Evolutionary conservation across 2,329 filamentous ascomycete species (phyloP).

Genomic region (Exophiala oligosperma): DNA sequence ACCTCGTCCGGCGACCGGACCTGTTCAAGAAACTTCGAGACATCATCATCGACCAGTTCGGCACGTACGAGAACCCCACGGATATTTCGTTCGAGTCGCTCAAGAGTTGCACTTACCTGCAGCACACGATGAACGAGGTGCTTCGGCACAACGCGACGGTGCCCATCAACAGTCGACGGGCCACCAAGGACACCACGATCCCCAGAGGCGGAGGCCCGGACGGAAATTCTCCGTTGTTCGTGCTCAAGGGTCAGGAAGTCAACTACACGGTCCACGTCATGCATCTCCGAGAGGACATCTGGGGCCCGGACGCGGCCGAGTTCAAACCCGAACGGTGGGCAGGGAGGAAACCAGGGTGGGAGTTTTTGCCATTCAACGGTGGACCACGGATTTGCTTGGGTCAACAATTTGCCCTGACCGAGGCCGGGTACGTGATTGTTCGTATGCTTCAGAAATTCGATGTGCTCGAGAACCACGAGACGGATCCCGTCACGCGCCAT

Average conservation of each 20-base stretch:
- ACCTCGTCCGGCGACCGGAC: conserved; percentile 42
- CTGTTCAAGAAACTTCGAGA: conserved; percentile 40
- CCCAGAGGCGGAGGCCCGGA: conserved; percentile 62
- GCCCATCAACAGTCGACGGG: conserved; percentile 46
- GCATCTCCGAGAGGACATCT: conserved; percentile 45
- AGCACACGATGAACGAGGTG: conserved; percentile 32
- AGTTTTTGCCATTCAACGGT: conserved; percentile 38
- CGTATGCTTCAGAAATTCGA: conserved; percentile 72
- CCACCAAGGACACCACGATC: conserved; percentile 43
- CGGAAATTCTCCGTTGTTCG: conserved; percentile 33
- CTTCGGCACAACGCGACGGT: conserved; percentile 50
- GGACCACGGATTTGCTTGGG: conserved; percentile 30
- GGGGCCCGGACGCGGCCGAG: conserved; percentile 30
- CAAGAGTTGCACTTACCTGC: conserved; percentile 42
- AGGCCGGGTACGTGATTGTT: conserved; percentile 66
- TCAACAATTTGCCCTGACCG: conserved; percentile 76
- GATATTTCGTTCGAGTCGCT: conserved; percentile 46
- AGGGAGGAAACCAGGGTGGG: conserved; percentile 70
- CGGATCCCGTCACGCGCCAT: conserved; percentile 18
- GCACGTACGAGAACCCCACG: conserved; percentile 38
- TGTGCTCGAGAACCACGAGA: conserved; percentile 48
- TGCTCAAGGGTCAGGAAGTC: conserved; percentile 48
- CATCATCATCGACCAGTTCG: conserved; percentile 41
- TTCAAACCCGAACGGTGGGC: conserved; percentile 71
- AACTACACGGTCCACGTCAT: conserved; percentile 48